Conservation (phyloP, 2,329 filamentous ascomycete species). For the Pestalotiopsis sp. region DNA sequence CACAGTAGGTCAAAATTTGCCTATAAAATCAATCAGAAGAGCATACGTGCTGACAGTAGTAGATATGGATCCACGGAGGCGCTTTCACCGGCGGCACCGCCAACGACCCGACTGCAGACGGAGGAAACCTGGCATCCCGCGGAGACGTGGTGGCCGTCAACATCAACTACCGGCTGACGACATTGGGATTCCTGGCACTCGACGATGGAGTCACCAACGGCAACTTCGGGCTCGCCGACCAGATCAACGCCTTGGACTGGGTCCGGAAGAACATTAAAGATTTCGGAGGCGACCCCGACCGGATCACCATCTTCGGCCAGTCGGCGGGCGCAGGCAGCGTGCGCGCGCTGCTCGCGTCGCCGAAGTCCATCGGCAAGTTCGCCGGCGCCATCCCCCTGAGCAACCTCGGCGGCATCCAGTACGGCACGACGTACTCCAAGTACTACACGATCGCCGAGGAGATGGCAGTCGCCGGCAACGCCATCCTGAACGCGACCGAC, state of each 20-base stretch:
- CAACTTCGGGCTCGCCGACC: slow-evolving; percentile 52
- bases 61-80: slow-evolving; percentile 50
- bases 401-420: slow-evolving; percentile 47
- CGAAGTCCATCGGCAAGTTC: slow-evolving; percentile 49
- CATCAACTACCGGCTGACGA: slow-evolving; percentile 63
- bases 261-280: slow-evolving; percentile 52
- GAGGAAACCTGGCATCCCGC: slow-evolving; percentile 58
- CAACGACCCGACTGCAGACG: slow-evolving; percentile 45
- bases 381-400: slow-evolving; percentile 46
- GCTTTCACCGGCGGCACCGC: slow-evolving; percentile 54
- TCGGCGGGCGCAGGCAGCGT: slow-evolving; percentile 56
- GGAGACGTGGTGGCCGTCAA: slow-evolving; percentile 61
- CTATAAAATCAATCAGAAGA: too few relatives aligned
- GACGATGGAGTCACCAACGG: slow-evolving; percentile 46
- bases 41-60: not conserved
- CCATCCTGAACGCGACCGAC: slow-evolving; percentile 52
- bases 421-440: slow-evolving; percentile 59
- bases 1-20: slow-evolving; percentile 21
- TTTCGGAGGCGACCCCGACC: slow-evolving; percentile 59
- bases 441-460: slow-evolving; percentile 60
- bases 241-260: slow-evolving; percentile 53
- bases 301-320: slow-evolving; percentile 58
- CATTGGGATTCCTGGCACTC: slow-evolving; percentile 61
- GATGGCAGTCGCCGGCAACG: slow-evolving; percentile 48
- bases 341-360: slow-evolving; percentile 50